Evolutionary conservation across 768 basidiomycete genomes (phyloP).

Genomic region (Termitomyces sp.): DNA sequence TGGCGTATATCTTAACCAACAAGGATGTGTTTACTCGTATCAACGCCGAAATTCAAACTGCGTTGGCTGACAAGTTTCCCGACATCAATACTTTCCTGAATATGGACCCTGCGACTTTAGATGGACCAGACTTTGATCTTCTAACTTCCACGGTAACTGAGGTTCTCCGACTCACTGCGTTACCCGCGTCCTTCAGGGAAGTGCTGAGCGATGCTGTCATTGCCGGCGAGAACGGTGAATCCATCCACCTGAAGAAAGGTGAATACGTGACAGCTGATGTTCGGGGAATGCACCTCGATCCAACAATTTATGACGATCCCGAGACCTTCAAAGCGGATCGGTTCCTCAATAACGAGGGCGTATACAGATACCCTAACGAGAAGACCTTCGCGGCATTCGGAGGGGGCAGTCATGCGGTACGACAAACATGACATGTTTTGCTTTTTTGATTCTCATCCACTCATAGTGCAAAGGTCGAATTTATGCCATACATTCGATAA

Average conservation of each 20-base stretch:
- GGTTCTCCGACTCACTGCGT: no score
- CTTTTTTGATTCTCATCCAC: neutral
- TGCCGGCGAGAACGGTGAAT: neutral
- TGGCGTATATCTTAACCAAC: neutral
- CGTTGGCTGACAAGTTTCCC: constrained; percentile 2
- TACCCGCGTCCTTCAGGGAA: no score
- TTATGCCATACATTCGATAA: neutral
- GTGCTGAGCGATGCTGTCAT: no score
- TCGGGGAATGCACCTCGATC: constrained; percentile 8
- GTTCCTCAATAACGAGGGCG: neutral
- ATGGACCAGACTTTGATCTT: constrained; percentile 7
- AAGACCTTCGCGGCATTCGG: constrained; percentile 3
- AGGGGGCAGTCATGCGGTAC: constrained; percentile 3
- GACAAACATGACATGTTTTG: neutral
- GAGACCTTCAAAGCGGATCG: constrained; percentile 1
- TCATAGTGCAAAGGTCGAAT: constrained; percentile 3
- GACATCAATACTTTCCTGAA: constrained; percentile 3
- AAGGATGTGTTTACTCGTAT: no score
- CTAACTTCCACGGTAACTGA: neutral
- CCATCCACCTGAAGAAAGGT: constrained; percentile 1
- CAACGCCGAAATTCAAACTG: no score
- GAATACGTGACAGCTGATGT: constrained; percentile 3
- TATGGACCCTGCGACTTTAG: constrained; percentile 3
- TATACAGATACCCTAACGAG: constrained; percentile 4
- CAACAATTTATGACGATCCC: constrained; percentile 5